phyloP scores from a whole-genome alignment of 805 yeast genomes.

The Kuraishia floccosa region DNA sequence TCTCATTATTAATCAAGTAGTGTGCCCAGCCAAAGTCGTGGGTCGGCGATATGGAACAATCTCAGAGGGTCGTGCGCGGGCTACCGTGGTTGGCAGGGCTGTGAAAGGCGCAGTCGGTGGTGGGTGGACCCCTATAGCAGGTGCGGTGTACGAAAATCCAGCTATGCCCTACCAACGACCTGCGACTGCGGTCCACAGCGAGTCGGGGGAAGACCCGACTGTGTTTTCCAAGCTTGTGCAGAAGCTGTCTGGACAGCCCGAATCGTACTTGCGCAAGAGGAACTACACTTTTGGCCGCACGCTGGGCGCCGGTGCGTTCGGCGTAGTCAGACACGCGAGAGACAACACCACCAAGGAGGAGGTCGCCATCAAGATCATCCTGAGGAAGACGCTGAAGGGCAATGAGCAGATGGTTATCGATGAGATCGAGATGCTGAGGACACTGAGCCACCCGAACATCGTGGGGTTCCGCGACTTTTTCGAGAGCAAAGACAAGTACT shows the following conservation, averaged over 20 bases:
- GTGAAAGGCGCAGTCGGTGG: no score
- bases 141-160: no score
- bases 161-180: no score
- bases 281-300: constrained; percentile 73
- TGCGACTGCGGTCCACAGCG: no score
- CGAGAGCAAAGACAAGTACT: constrained; percentile 84
- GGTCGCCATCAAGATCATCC: constrained; percentile 82
- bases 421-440: constrained; percentile 60
- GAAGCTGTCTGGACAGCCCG: constrained; percentile 65
- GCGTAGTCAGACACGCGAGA: constrained; percentile 75
- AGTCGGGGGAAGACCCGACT: no score
- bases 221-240: constrained; percentile 47
- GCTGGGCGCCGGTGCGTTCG: constrained; percentile 91
- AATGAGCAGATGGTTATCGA: constrained; percentile 60
- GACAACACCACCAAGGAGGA: constrained; percentile 42
- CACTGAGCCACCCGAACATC: constrained; percentile 71
- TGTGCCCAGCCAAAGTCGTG: no score
- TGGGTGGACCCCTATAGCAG: no score
- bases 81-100: no score
- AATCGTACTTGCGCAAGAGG: constrained; percentile 51
- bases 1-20: no score
- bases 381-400: constrained; percentile 69
- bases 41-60: no score
- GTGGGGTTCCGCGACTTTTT: constrained; percentile 91
- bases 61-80: no score